phyloP scores from a whole-genome alignment of 2,329 filamentous ascomycete genomes.

The Aspergillus vadensis region DNA sequence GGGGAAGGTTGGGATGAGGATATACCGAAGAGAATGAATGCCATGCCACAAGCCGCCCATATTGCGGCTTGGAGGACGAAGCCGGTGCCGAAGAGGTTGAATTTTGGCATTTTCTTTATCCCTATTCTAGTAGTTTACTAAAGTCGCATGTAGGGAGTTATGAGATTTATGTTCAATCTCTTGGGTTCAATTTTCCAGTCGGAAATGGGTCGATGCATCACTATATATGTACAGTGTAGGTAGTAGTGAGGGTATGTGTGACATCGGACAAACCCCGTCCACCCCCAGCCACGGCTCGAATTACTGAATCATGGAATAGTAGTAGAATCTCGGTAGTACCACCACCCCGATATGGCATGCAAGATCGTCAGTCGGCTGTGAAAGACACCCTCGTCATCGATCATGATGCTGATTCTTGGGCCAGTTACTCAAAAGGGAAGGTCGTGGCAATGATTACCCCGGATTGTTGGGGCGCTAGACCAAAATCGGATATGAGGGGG shows the following conservation, averaged over 20 bases:
- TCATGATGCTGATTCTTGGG: not conserved
- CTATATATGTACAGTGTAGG: no score
- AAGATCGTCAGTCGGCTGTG: not conserved
- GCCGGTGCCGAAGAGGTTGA: conserved; percentile 29
- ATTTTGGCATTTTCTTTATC: conserved; percentile 21
- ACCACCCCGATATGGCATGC: no score
- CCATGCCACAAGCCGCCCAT: conserved; percentile 25
- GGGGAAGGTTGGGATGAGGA: not conserved
- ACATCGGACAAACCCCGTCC: not conserved
- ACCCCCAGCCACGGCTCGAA: not conserved
- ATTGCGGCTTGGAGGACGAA: conserved; percentile 26
- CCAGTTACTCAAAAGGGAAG: conserved; percentile 11
- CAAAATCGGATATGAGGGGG: not conserved
- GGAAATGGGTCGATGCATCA: not conserved
- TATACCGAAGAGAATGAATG: conserved; percentile 32
- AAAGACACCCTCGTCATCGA: not conserved
- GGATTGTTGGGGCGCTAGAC: conserved; percentile 5
- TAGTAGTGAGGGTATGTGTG: no score
- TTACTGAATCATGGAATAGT: no score
- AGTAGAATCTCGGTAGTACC: no score
- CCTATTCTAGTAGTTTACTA: not conserved
- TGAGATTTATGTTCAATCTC: no score
- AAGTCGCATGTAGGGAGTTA: no score
- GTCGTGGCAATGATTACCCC: conserved; percentile 16
- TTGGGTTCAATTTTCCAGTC: not conserved